Percentiles rank a stretch among this genome's conserved stretches.
phyloP scores from a whole-genome alignment of 805 yeast species.

The Saccharomycopsis sp. region DNA sequence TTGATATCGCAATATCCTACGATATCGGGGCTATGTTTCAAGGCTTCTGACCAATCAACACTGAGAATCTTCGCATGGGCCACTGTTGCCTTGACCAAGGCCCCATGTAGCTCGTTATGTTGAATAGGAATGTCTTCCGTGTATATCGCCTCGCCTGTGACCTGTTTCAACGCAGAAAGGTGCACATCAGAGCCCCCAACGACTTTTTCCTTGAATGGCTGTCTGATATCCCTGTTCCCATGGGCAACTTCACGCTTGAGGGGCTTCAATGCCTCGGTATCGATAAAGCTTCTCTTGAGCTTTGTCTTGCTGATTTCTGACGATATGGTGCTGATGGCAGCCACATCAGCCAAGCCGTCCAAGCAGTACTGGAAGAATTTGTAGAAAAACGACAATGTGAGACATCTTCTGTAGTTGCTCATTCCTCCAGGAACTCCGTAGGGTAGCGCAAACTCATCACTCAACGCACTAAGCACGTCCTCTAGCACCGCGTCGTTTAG shows the following conservation, averaged over 20 bases:
- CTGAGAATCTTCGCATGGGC: conserved; percentile 38
- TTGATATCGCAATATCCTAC: conserved; percentile 36
- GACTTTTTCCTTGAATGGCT: conserved; percentile 32
- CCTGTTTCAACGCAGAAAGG: conserved; percentile 40
- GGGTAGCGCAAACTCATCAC: conserved; percentile 33
- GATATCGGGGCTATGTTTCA: conserved; percentile 34
- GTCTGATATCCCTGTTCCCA: conserved; percentile 35
- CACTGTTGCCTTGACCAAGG: conserved; percentile 36
- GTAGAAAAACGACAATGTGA: conserved; percentile 40
- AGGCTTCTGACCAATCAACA: conserved; percentile 34
- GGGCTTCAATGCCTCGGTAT: conserved; percentile 28
- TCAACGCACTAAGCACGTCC: conserved; percentile 26
- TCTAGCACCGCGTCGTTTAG: conserved; percentile 26
- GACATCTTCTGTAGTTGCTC: conserved; percentile 40
- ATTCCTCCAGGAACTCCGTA: conserved; percentile 44
- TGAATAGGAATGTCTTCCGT: conserved; percentile 39
- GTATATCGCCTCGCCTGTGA: conserved; percentile 41
- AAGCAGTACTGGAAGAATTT: conserved; percentile 34
- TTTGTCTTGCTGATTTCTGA: conserved; percentile 5
- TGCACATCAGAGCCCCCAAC: conserved; percentile 39
- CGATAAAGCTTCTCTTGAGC: conserved; percentile 23
- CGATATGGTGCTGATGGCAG: neutral
- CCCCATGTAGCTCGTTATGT: conserved; percentile 37
- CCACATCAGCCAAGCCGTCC: conserved; percentile 6
- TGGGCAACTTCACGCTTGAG: conserved; percentile 33